A percentile compares a stretch with the other conserved stretches of the same genome.
These are phyloP conservation scores for Talaromyces nanjingensis DNA, from an alignment of 495 filamentous ascomycete species.

Conservation along the genomic window DNA sequence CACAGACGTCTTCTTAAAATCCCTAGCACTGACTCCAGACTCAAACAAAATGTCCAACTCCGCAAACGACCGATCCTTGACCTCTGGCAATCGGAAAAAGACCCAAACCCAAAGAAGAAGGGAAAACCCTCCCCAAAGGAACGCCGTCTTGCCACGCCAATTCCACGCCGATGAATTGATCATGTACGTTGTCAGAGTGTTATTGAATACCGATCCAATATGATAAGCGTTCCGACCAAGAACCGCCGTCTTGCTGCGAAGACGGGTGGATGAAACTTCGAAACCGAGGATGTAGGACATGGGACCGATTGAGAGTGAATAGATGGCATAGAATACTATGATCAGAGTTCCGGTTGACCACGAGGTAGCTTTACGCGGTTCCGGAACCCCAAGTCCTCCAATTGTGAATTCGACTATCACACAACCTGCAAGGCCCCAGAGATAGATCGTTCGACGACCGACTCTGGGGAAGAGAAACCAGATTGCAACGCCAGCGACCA, in stretches of 20 bases:
- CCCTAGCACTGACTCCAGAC: slow-evolving; percentile 36
- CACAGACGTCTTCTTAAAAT: slow-evolving; percentile 28
- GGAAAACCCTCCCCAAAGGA: slow-evolving; percentile 25
- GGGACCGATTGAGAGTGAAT: slow-evolving; percentile 33
- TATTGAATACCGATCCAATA: slow-evolving; percentile 19
- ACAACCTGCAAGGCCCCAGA: slow-evolving; percentile 37
- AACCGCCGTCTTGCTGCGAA: slow-evolving; percentile 29
- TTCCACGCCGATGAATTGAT: slow-evolving; percentile 33
- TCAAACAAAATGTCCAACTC: slow-evolving; percentile 55
- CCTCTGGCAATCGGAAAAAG: slow-evolving; percentile 38
- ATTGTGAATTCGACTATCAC: slow-evolving; percentile 33
- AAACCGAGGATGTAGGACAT: slow-evolving; percentile 25
- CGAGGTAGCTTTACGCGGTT: slow-evolving; percentile 15
- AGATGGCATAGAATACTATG: slow-evolving; percentile 33
- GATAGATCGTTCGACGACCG: slow-evolving; percentile 46
- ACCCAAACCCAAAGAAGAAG: slow-evolving; percentile 22
- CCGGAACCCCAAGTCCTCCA: slow-evolving; percentile 24
- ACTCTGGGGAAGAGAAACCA: slow-evolving; percentile 42
- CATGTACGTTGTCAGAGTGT: slow-evolving; percentile 25
- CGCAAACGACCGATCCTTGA: slow-evolving; percentile 41
- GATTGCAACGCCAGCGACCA: slow-evolving; percentile 41
- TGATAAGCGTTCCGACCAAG: slow-evolving; percentile 29
- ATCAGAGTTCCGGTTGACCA: slow-evolving; percentile 25
- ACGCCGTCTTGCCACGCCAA: slow-evolving; percentile 30
- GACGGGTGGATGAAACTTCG: slow-evolving; percentile 30